Percentiles rank a stretch among this genome's conserved stretches.
Evolutionary conservation across 164 flowering plant species (phyloP).

Genomic region (Dillenia turbinata): DNA sequence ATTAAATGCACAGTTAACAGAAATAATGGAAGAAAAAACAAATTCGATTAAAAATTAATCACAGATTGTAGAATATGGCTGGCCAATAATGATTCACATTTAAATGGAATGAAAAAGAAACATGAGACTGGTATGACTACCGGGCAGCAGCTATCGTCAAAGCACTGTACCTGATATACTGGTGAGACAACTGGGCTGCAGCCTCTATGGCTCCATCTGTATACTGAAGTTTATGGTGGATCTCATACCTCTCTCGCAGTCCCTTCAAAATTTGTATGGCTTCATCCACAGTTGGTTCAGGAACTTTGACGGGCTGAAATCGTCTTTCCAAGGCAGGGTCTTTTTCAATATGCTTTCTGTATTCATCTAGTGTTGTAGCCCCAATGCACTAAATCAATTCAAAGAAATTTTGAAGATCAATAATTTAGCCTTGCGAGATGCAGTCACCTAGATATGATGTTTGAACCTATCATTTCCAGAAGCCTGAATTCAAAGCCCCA

Average conservation of each 20-base stretch:
- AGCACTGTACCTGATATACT: constrained; percentile 73
- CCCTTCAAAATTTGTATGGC: constrained; percentile 85
- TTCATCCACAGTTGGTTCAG: constrained; percentile 94
- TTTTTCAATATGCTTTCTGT: constrained; percentile 95
- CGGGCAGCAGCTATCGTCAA: background rate
- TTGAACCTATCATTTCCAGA: no score
- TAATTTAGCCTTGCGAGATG: no score
- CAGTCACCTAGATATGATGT: no score
- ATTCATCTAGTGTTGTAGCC: constrained; percentile 96
- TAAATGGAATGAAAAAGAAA: no score
- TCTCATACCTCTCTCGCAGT: constrained; percentile 92
- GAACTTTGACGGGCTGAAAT: constrained; percentile 95
- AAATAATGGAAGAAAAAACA: background rate
- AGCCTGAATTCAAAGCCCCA: background rate
- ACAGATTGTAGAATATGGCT: no score
- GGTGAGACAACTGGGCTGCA: constrained; percentile 86
- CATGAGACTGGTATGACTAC: no score
- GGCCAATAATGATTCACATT: no score
- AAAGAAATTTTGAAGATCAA: background rate
- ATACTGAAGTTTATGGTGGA: constrained; percentile 94
- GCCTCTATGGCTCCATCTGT: constrained; percentile 88
- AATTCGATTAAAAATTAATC: background rate
- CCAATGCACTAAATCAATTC: constrained; percentile 77
- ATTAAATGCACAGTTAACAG: background rate
- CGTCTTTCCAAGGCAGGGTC: constrained; percentile 96